phyloP scores from a whole-genome alignment of 768 basidiomycete genomes.

The Suillus fuscotomentosus region DNA sequence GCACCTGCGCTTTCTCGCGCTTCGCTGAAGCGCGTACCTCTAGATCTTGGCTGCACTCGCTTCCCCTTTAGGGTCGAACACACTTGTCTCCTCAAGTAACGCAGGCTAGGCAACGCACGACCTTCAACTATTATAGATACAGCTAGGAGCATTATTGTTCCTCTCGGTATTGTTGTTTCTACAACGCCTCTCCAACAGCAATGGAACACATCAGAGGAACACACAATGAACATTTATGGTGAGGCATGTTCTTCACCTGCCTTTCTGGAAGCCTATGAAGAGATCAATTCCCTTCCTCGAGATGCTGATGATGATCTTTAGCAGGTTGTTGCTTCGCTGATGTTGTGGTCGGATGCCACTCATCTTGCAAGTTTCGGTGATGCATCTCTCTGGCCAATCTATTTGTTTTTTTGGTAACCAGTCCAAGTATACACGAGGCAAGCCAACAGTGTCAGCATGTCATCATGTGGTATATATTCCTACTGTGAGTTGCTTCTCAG shows the following conservation, averaged over 20 bases:
- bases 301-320: constrained; percentile 13
- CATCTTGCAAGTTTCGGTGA: constrained; percentile 20
- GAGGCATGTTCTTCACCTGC: constrained; percentile 5
- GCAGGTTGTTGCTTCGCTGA: constrained; percentile 15
- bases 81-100: no score
- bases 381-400: constrained; percentile 16
- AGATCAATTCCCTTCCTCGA: background rate
- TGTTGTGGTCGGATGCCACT: constrained; percentile 25
- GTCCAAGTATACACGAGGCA: constrained; percentile 13
- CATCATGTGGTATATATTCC: constrained; percentile 17
- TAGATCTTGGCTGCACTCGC: no score
- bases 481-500: background rate
- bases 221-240: background rate
- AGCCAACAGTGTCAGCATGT: constrained; percentile 9
- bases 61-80: no score
- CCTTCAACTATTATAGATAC: no score
- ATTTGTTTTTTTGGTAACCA: constrained; percentile 15
- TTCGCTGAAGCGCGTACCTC: no score
- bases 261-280: background rate
- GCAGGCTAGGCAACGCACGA: no score
- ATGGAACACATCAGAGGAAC: background rate
- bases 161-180: no score
- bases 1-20: no score
- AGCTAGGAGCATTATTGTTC: no score
- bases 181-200: constrained; percentile 3